phyloP scores from a whole-genome alignment of 2,329 filamentous ascomycete genomes.

The Reticulascus tulasneorum region DNA sequence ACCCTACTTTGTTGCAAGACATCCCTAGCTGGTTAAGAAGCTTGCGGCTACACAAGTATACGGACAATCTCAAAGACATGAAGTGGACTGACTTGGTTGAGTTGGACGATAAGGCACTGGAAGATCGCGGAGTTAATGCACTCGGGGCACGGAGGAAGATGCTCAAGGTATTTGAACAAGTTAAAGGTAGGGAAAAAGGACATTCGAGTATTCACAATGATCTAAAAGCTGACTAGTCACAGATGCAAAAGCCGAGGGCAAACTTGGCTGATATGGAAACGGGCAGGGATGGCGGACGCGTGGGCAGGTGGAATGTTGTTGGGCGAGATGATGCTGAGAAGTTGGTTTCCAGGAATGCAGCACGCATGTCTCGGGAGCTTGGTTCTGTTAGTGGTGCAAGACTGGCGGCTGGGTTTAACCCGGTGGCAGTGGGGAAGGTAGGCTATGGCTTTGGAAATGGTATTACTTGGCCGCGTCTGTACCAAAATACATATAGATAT shows the following conservation, averaged over 20 bases:
- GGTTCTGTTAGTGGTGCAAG: too few relatives aligned
- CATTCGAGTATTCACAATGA: neutral
- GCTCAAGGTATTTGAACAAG: conserved; percentile 98
- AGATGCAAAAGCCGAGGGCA: conserved; percentile 57
- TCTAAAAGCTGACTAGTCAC: neutral
- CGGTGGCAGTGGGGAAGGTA: too few relatives aligned
- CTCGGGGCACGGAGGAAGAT: conserved; percentile 94
- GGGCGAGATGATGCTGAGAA: neutral
- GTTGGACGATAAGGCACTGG: conserved; percentile 87
- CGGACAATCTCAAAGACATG: conserved; percentile 94
- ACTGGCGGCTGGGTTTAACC: too few relatives aligned
- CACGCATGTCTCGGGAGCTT: too few relatives aligned
- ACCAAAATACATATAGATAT: too few relatives aligned
- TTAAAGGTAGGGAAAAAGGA: conserved; percentile 58
- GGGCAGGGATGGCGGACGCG: neutral
- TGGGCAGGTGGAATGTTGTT: too few relatives aligned
- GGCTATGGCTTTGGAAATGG: too few relatives aligned
- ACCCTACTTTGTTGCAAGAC: conserved; percentile 83
- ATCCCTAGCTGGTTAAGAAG: conserved; percentile 96
- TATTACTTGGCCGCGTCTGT: too few relatives aligned
- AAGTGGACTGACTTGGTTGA: conserved; percentile 93
- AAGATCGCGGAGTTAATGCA: conserved; percentile 90
- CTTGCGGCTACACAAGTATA: conserved; percentile 95
- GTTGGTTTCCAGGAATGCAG: too few relatives aligned
- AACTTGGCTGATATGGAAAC: conserved; percentile 47